Base-by-base conservation (phyloP, 495 filamentous ascomycete species). In the Talaromyces wortmannii region DNA sequence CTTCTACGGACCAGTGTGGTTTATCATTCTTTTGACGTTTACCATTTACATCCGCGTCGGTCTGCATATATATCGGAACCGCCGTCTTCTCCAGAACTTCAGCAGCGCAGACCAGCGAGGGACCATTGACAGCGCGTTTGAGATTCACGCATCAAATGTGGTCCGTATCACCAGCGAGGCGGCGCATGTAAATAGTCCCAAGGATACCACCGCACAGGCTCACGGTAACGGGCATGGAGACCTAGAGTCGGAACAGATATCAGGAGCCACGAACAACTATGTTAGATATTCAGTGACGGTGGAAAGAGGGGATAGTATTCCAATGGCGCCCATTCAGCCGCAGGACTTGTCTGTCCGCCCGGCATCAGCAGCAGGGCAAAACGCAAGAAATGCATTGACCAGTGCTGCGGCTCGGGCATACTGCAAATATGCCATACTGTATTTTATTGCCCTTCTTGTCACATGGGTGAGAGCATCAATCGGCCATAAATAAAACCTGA, bases 1-100 rank as follows among this genome's bases (percentile, higher is more conserved):
- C 31, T 92, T 96, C 65, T 96, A 96, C 64, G 90, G 80, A 0
- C 90, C 90, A 7, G 83, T 92, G 30, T 95, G 91, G 90, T 88
- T 90, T 31, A 72, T 87, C 17, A 87, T 94, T 53, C 52, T 79
- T 12, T 55, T 85, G 33, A 92, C 90, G 10, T 76, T 89, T 44
- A 69, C 73, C 32, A 92, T 96, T 55, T 96, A 95, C 63, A 64
- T 83, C 31, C 78, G 84, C 31, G 83, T 87, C 45, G 89, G 90
- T 11, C 70, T 76, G 31, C 82, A 87, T 15, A 91, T 95, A 59
- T 91, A 82, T 60, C 62, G 70, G 30, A 72, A 75, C 47, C 69
- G 79, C 13, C 67, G 72, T 5, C 64, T 70, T 45, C 72, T 83
- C n/a, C 67, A 65, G 2, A 63, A 68, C 3, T 65, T 79, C n/a